phyloP scores from a whole-genome alignment of 495 filamentous ascomycete species.

The Lepidopterella palustris region DNA sequence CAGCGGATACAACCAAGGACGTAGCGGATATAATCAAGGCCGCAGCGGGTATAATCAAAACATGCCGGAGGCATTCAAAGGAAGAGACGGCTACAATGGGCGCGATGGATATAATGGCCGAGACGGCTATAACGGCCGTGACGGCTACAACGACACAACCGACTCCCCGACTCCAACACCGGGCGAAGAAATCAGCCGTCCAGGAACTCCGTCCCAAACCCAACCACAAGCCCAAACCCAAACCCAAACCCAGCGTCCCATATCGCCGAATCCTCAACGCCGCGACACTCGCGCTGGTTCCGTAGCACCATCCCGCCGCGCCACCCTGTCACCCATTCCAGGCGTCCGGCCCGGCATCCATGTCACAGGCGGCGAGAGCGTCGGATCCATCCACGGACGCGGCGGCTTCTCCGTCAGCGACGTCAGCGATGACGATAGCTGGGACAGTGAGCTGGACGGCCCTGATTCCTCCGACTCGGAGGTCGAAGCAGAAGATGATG shows the following conservation, averaged over 20 bases:
- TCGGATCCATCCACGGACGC: conserved; percentile 12
- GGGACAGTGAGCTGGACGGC: conserved; percentile 36
- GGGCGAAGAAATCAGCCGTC: conserved; percentile 11
- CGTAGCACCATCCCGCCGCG: conserved; percentile 19
- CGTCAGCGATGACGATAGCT: conserved; percentile 32
- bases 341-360: conserved; percentile 25
- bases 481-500: conserved; percentile 9
- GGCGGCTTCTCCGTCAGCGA: conserved; percentile 14
- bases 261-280: conserved; percentile 21
- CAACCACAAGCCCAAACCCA: background rate
- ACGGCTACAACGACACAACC: conserved; percentile 11
- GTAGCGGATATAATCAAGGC: conserved; percentile 14
- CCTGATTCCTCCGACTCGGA: conserved; percentile 24
- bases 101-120: conserved; percentile 24
- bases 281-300: conserved; percentile 9
- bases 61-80: background rate
- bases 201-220: background rate
- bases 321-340: conserved; percentile 27
- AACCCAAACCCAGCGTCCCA: conserved; percentile 12
- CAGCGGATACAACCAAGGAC: conserved; percentile 16
- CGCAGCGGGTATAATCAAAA: conserved; percentile 1
- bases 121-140: conserved; percentile 18
- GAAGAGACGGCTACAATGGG: conserved; percentile 15
- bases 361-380: conserved; percentile 8
- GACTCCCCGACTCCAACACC: background rate